A percentile compares a stretch with the other conserved stretches of the same genome.
Conservation (phyloP, 1,284 basidiomycete species). For the Fomes fomentarius region DNA sequence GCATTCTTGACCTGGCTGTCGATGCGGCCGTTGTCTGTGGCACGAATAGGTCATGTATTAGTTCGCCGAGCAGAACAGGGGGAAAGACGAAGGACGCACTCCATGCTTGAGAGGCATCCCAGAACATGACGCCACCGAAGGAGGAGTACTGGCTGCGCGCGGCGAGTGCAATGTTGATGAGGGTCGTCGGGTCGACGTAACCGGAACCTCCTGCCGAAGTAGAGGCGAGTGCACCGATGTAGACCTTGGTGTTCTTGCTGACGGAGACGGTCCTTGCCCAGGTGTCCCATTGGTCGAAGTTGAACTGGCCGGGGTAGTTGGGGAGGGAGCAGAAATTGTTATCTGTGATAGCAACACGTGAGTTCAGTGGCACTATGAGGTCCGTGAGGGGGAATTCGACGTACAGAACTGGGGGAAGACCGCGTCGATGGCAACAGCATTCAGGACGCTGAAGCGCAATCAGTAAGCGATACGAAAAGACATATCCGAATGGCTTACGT, state of each 20-base stretch:
- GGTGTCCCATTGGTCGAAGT: constrained; percentile 58
- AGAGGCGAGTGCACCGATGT: constrained; percentile 63
- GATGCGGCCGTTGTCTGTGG: constrained; percentile 62
- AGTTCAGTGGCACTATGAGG: constrained; percentile 40
- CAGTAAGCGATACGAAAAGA: neutral
- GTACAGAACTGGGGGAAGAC: constrained; percentile 64
- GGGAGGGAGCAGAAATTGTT: constrained; percentile 63
- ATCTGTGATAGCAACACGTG: constrained; percentile 47
- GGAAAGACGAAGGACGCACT: neutral
- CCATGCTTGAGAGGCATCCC: constrained; percentile 62
- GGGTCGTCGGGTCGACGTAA: constrained; percentile 48
- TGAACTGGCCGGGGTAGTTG: constrained; percentile 47
- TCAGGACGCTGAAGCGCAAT: constrained; percentile 42
- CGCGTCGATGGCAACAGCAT: constrained; percentile 60
- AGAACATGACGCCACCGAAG: constrained; percentile 72
- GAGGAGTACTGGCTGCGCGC: constrained; percentile 54
- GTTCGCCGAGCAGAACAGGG: constrained; percentile 48
- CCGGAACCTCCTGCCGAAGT: constrained; percentile 53
- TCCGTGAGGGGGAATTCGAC: constrained; percentile 52
- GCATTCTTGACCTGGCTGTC: no score
- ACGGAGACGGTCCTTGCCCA: constrained; percentile 59
- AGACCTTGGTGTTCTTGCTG: constrained; percentile 67
- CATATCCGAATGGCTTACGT: no score
- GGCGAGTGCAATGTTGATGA: constrained; percentile 45
- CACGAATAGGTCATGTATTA: constrained; percentile 51